Evolutionary conservation across 2,329 filamentous ascomycete species (phyloP).

Genomic region (Pezicula carpinea): DNA sequence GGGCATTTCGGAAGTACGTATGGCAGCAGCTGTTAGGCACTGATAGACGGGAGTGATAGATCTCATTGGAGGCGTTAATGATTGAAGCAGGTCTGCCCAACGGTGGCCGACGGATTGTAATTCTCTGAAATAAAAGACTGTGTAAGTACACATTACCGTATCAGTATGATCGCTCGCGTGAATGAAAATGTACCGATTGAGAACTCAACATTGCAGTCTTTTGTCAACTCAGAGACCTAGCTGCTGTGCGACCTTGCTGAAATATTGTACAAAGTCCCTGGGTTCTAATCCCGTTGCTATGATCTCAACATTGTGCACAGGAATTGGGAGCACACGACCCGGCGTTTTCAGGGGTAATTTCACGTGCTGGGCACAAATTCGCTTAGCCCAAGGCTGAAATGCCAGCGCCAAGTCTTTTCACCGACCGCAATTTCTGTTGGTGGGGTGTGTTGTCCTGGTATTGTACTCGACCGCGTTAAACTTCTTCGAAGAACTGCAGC

Average conservation of each 20-base stretch:
- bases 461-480: not conserved
- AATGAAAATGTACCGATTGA: too few relatives aligned
- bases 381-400: constrained; percentile 1
- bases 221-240: too few relatives aligned
- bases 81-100: not conserved
- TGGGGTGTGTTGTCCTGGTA: not conserved
- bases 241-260: too few relatives aligned
- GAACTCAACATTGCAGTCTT: too few relatives aligned
- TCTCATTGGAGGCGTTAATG: constrained; percentile 21
- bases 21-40: constrained; percentile 16
- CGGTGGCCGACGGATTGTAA: not conserved
- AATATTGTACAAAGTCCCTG: too few relatives aligned
- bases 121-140: not conserved
- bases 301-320: not conserved
- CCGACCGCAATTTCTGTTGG: constrained; percentile 1
- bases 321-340: not conserved
- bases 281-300: too few relatives aligned
- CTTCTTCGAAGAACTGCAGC: not conserved
- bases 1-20: constrained; percentile 5
- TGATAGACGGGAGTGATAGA: constrained; percentile 24
- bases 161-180: too few relatives aligned
- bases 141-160: not conserved
- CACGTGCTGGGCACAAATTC: not conserved
- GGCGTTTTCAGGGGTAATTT: not conserved
- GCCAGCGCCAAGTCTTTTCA: not conserved